phyloP scores from a whole-genome alignment of 805 yeast species.

The Wickerhamomyces chaumierensis region DNA sequence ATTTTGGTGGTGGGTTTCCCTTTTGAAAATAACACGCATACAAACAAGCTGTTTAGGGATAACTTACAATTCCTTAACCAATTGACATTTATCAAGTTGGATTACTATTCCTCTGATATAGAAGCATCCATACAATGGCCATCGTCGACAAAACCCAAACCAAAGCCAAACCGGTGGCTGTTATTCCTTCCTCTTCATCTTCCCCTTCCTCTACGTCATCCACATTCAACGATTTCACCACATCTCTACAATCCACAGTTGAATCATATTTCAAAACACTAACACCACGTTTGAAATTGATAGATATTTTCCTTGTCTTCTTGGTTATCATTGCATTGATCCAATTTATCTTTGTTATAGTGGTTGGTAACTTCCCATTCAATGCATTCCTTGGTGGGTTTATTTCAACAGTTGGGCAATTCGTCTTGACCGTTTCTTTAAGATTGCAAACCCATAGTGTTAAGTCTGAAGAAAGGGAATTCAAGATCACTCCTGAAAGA shows the following conservation, averaged over 20 bases:
- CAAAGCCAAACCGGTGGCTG: constrained; percentile 1
- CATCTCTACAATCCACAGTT: constrained; percentile 21
- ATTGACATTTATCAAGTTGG: too few species aligned
- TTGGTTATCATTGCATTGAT: constrained; percentile 63
- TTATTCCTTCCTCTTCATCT: not conserved
- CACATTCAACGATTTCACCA: constrained; percentile 16
- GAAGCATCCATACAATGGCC: constrained; percentile 1
- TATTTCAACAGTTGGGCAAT: constrained; percentile 86
- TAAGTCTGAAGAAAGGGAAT: constrained; percentile 24
- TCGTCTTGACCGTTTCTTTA: constrained; percentile 75
- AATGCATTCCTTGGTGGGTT: constrained; percentile 95
- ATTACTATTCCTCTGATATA: too few species aligned
- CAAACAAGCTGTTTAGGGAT: too few species aligned
- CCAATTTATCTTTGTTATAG: constrained; percentile 66
- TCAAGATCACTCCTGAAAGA: constrained; percentile 39
- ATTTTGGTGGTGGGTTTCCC: too few species aligned
- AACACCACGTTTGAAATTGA: constrained; percentile 42
- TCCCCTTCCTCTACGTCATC: constrained; percentile 1
- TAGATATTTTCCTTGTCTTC: constrained; percentile 69
- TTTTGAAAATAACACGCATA: too few species aligned
- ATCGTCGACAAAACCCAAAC: not conserved
- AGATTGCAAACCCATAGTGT: constrained; percentile 49
- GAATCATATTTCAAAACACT: constrained; percentile 22
- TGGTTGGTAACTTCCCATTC: constrained; percentile 89
- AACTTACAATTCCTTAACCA: not conserved